Evolutionary conservation across 2,329 filamentous ascomycete species (phyloP).

Genomic region (Talaromyces islandicus): DNA sequence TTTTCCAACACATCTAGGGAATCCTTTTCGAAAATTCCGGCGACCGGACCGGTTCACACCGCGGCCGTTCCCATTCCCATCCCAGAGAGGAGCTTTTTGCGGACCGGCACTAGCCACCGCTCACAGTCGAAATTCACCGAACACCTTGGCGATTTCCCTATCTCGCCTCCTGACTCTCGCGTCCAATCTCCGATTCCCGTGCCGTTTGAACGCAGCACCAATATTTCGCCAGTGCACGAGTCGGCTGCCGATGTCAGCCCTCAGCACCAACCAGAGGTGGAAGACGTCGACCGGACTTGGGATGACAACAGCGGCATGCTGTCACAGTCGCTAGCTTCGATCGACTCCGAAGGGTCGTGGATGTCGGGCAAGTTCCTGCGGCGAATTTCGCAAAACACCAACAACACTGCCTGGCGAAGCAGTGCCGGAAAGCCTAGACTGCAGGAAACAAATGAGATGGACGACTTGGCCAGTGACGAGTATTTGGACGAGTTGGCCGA

Average conservation of each 20-base stretch:
- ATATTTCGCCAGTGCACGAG: constrained; percentile 9
- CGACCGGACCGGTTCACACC: constrained; percentile 27
- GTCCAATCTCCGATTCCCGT: constrained; percentile 64
- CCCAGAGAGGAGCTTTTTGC: constrained; percentile 37
- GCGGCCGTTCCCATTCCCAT: constrained; percentile 31
- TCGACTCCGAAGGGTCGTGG: constrained; percentile 96
- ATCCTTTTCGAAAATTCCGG: constrained; percentile 62
- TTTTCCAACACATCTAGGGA: constrained; percentile 89
- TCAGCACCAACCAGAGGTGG: constrained; percentile 24
- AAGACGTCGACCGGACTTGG: constrained; percentile 27
- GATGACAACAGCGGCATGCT: constrained; percentile 42
- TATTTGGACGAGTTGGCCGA: constrained; percentile 24
- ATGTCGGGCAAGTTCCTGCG: constrained; percentile 67
- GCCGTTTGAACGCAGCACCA: constrained; percentile 36
- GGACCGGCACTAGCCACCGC: constrained; percentile 61
- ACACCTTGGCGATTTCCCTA: constrained; percentile 77
- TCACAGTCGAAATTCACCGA: constrained; percentile 89
- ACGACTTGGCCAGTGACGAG: constrained; percentile 68
- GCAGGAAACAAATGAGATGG: constrained; percentile 46
- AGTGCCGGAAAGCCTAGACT: constrained; percentile 38
- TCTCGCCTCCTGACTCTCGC: constrained; percentile 79
- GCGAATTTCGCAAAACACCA: constrained; percentile 39
- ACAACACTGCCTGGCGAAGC: constrained; percentile 33
- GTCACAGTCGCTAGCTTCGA: constrained; percentile 83
- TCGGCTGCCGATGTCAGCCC: constrained; percentile 13